Conservation (phyloP, 163 green algal species). For the Chlamydomonas reinhardtii region DNA sequence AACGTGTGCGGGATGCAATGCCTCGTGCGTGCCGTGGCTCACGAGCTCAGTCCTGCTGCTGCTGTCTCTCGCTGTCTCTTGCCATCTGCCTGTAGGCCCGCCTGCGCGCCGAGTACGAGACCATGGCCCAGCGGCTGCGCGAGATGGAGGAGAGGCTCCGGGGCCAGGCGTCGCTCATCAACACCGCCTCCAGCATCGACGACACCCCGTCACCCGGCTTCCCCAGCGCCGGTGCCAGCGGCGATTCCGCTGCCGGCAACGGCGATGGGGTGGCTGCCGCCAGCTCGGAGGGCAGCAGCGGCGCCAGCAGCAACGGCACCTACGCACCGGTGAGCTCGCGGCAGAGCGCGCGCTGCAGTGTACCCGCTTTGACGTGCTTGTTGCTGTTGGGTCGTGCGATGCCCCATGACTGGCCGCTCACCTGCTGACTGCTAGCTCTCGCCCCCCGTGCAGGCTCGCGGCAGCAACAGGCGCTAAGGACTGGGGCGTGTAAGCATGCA, state of each 20-base stretch:
- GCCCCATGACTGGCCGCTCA: too few species aligned
- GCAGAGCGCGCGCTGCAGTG: too few species aligned
- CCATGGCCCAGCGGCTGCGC: conserved; percentile 71
- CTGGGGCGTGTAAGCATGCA: too few species aligned
- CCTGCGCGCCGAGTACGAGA: conserved; percentile 68
- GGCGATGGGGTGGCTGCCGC: background rate
- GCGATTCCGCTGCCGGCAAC: background rate
- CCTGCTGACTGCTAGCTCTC: too few species aligned
- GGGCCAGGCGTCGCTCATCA: conserved; percentile 12
- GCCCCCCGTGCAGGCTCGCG: too few species aligned
- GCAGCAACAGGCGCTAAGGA: too few species aligned
- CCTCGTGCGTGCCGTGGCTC: background rate
- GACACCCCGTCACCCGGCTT: background rate
- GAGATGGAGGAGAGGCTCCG: conserved; percentile 66
- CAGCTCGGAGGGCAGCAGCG: background rate
- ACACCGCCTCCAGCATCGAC: background rate
- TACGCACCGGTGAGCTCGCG: background rate
- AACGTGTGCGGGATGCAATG: background rate
- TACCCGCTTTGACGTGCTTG: too few species aligned
- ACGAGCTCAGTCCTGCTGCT: too few species aligned
- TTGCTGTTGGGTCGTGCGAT: too few species aligned
- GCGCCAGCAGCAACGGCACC: background rate
- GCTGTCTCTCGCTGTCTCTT: background rate
- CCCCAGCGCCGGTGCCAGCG: background rate
- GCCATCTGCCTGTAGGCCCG: conserved; percentile 52